Base-by-base conservation (phyloP, 441 rosid species). In the Gossypium aridum region DNA sequence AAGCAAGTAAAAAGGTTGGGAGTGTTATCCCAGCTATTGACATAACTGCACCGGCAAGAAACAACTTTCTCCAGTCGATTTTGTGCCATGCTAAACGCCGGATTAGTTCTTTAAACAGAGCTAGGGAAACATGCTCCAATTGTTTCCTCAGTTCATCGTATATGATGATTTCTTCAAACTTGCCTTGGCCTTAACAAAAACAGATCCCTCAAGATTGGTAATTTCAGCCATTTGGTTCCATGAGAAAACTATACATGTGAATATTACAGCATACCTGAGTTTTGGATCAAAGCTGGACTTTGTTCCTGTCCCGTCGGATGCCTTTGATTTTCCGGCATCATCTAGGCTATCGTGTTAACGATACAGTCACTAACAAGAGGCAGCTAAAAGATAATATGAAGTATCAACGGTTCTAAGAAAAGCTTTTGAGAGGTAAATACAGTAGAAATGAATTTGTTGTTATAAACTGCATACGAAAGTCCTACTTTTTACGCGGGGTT, bases 21-120 rank as follows among this genome's bases (percentile, higher is more conserved):
- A 90, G 82, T 17, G 84, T 73, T 78, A 88, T 19, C 31, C 85
- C 90, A 62, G 81, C 73, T 9, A 88, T 67, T 55, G 94, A 85
- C 77, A 83, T 37, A 9, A 86, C 1, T 34, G 79, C 83, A 77
- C 91, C 88, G 9, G 79, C 76, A 59, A 83, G 75, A 69, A 92
- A 74, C 67, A 83, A 70, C 51, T 84, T 87, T 83, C 89, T 88
- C 92, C 86, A 82, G 80, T 62, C 83, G 73, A 85, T 73, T 78
- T 77, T 86, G 77, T 72, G 81, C 73, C 91, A 80, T 45, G 49
- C 20, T 49, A 79, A 84, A 72, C 75, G 73, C 65, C 63, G 64
- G 53, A 89, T 64, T 13, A 85, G 39, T 73, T 87, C 82, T 66
- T 75, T 86, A 78, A 85, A 83, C 62, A 88, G 45, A 22, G 69